phyloP scores from a whole-genome alignment of 371 early-diverging fungal species.

The Massospora cicadina region DNA sequence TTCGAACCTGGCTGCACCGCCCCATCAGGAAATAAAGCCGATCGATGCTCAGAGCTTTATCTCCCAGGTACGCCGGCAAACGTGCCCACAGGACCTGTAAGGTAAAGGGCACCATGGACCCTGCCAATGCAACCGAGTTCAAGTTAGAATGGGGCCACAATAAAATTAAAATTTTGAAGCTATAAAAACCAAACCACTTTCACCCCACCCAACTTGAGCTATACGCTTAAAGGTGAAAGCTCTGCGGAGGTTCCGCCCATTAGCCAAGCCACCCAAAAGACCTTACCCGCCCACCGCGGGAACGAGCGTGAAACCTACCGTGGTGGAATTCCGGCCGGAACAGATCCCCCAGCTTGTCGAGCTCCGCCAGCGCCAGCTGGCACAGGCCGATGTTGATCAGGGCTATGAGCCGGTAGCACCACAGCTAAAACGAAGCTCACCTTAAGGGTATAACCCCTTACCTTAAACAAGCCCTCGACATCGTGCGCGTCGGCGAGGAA shows the following conservation, averaged over 20 bases:
- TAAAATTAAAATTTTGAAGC: background rate
- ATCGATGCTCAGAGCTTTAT: background rate
- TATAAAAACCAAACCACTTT: background rate
- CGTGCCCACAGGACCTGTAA: background rate
- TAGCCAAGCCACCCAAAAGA: background rate
- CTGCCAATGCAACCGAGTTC: background rate
- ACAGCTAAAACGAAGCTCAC: background rate
- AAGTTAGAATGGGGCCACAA: background rate
- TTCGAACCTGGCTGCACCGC: background rate
- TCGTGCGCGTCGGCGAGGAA: background rate
- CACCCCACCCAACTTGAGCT: background rate
- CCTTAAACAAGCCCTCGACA: background rate
- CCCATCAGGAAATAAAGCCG: background rate
- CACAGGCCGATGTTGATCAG: background rate
- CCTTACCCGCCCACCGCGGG: background rate
- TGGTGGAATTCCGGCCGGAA: background rate
- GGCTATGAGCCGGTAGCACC: background rate
- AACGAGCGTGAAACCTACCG: background rate
- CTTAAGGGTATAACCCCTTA: background rate
- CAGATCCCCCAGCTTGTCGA: conserved; percentile 3
- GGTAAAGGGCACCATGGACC: background rate
- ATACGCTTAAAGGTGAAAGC: background rate
- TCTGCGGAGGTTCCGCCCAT: background rate
- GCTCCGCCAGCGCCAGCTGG: conserved; percentile 7
- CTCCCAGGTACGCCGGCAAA: background rate